These are phyloP conservation scores for Litsea cubeba DNA, from an alignment of 164 flowering plant species.

Conservation along the genomic window DNA sequence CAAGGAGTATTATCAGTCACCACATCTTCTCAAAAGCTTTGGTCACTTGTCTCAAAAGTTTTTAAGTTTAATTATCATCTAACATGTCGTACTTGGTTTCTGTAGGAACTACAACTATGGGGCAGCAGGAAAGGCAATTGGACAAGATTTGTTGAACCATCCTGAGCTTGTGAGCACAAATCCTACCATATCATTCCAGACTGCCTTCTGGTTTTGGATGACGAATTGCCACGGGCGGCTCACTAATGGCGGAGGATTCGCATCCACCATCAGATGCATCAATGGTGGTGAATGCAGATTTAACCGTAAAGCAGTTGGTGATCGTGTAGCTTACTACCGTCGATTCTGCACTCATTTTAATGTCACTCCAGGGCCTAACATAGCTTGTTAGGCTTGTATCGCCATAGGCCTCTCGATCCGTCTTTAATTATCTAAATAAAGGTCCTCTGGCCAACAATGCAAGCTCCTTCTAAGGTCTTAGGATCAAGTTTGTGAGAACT, in stretches of 20 bases:
- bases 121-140: slow-evolving; percentile 14
- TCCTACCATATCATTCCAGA: slow-evolving; percentile 16
- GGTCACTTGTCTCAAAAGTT: too few species aligned
- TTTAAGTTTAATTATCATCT: not conserved
- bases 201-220: slow-evolving; percentile 25
- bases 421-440: not conserved
- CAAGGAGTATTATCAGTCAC: too few species aligned
- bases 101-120: slow-evolving; percentile 23
- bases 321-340: not conserved
- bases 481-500: too few species aligned
- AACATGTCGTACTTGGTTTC: not conserved
- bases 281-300: slow-evolving; percentile 3
- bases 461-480: too few species aligned
- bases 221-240: not conserved
- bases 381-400: not conserved
- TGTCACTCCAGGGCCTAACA: slow-evolving; percentile 2
- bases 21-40: too few species aligned
- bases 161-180: slow-evolving; percentile 16
- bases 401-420: not conserved
- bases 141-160: slow-evolving; percentile 8
- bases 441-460: too few species aligned
- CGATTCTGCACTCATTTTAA: not conserved
- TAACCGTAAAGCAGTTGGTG: not conserved
- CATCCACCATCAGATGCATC: not conserved
- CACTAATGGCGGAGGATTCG: slow-evolving; percentile 1